Conservation (phyloP, 2,329 filamentous ascomycete genomes). For the Fusarium nurragi region DNA sequence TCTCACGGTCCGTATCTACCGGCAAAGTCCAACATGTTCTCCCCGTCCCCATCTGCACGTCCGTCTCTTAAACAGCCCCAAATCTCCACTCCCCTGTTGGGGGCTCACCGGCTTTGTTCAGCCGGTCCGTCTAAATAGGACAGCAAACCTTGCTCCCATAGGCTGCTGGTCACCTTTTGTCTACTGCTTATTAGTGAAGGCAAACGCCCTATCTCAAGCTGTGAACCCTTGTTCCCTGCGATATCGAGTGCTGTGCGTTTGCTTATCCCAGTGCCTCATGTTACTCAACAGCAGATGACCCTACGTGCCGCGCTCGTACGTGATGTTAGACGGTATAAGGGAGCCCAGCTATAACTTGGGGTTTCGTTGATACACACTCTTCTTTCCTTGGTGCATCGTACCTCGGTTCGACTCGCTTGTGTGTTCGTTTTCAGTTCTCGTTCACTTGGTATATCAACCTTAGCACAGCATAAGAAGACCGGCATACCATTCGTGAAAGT, state of each 20-base stretch:
- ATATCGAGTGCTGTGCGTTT: constrained; percentile 2
- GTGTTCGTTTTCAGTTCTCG: neutral
- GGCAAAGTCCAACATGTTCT: constrained; percentile 11
- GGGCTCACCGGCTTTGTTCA: constrained; percentile 12
- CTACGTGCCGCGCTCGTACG: constrained; percentile 19
- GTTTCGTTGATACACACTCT: neutral
- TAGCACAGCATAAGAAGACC: neutral
- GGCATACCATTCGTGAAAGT: neutral
- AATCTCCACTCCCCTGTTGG: constrained; percentile 11
- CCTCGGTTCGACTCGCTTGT: constrained; percentile 13
- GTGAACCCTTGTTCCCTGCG: constrained; percentile 29
- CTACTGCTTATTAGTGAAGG: constrained; percentile 8
- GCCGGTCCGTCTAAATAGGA: constrained; percentile 22
- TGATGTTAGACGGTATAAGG: constrained; percentile 18
- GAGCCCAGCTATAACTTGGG: constrained; percentile 1
- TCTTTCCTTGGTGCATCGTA: constrained; percentile 1
- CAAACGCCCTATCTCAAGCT: constrained; percentile 17
- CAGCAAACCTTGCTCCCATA: constrained; percentile 4
- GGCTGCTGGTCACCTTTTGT: neutral
- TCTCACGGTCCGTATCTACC: constrained; percentile 42
- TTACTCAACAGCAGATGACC: constrained; percentile 17
- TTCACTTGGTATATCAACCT: neutral
- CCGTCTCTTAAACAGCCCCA: constrained; percentile 6
- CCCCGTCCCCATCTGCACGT: constrained; percentile 14
- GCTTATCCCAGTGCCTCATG: constrained; percentile 9